A percentile compares a stretch with the other conserved stretches of the same genome.
Evolutionary conservation across 306 rosid genomes (phyloP).

Genomic region (Mucuna pruriens): DNA sequence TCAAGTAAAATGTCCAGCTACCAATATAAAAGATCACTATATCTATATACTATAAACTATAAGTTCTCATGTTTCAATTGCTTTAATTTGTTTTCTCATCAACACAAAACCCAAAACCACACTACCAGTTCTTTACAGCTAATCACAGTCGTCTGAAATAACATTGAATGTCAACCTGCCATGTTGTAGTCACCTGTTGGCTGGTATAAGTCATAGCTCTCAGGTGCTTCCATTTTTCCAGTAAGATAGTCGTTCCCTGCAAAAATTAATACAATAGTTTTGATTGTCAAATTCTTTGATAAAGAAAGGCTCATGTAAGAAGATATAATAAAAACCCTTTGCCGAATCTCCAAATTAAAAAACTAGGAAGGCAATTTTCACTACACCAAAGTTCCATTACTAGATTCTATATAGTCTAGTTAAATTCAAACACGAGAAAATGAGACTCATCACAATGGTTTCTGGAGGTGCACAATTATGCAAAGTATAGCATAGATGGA

Average conservation of each 20-base stretch:
- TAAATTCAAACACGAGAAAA: conserved; percentile 3
- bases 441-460: conserved; percentile 10
- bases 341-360: not conserved
- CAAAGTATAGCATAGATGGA: not conserved
- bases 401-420: not conserved
- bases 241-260: conserved; percentile 68
- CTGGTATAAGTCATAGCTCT: conserved; percentile 43
- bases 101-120: conserved; percentile 37
- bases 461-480: not conserved
- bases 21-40: not conserved
- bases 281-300: conserved; percentile 12
- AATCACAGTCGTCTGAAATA: conserved; percentile 36
- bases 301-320: not conserved
- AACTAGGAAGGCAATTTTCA: not conserved
- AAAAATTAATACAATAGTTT: conserved; percentile 22
- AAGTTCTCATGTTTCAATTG: conserved; percentile 29
- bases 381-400: conserved; percentile 2
- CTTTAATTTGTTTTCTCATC: conserved; percentile 25
- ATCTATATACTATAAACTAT: conserved; percentile 8
- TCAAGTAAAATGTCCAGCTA: conserved; percentile 31
- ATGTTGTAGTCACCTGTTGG: conserved; percentile 63
- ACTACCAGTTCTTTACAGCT: conserved; percentile 38
- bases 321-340: not conserved
- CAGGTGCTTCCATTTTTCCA: conserved; percentile 69
- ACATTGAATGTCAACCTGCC: conserved; percentile 52